Evolutionary conservation across 2,329 filamentous ascomycete genomes (phyloP).

Genomic region (Penicillium sp.): DNA sequence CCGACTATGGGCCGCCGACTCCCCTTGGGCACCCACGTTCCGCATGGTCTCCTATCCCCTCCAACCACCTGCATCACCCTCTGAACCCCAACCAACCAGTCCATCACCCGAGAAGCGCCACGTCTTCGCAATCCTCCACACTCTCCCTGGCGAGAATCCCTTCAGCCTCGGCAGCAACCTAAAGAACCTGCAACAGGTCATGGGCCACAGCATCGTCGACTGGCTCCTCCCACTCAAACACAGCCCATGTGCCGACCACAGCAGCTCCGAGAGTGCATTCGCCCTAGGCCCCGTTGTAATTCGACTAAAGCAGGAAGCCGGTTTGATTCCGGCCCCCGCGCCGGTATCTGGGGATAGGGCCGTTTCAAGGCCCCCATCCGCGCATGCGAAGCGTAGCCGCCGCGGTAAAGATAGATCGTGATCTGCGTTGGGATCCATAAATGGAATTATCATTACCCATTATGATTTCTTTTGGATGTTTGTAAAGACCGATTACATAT

Average conservation of each 20-base stretch:
- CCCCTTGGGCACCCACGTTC: slow-evolving; percentile 42
- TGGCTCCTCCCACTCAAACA: slow-evolving; percentile 80
- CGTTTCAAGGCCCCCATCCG: slow-evolving; percentile 2
- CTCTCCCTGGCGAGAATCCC: slow-evolving; percentile 77
- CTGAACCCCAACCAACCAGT: slow-evolving; percentile 27
- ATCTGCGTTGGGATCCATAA: slow-evolving; percentile 2
- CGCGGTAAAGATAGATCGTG: slow-evolving; percentile 6
- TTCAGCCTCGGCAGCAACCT: slow-evolving; percentile 74
- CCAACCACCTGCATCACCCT: slow-evolving; percentile 32
- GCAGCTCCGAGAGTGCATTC: slow-evolving; percentile 70
- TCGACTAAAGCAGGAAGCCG: slow-evolving; percentile 58
- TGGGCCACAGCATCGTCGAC: slow-evolving; percentile 73
- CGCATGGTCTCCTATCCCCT: slow-evolving; percentile 51
- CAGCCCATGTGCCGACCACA: slow-evolving; percentile 76
- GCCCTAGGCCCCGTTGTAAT: slow-evolving; percentile 68
- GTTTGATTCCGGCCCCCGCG: slow-evolving; percentile 34
- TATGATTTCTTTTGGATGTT: background rate
- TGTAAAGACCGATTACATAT: background rate
- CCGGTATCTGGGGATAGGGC: slow-evolving; percentile 9
- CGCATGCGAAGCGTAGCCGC: background rate
- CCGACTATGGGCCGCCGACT: slow-evolving; percentile 44
- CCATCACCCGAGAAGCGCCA: slow-evolving; percentile 60
- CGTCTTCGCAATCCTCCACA: slow-evolving; percentile 80
- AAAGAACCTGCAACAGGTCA: slow-evolving; percentile 77
- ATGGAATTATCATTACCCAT: slow-evolving; percentile 1